phyloP scores from a whole-genome alignment of 352 stramenopile genomes.

The Phytophthora ohioensis region DNA sequence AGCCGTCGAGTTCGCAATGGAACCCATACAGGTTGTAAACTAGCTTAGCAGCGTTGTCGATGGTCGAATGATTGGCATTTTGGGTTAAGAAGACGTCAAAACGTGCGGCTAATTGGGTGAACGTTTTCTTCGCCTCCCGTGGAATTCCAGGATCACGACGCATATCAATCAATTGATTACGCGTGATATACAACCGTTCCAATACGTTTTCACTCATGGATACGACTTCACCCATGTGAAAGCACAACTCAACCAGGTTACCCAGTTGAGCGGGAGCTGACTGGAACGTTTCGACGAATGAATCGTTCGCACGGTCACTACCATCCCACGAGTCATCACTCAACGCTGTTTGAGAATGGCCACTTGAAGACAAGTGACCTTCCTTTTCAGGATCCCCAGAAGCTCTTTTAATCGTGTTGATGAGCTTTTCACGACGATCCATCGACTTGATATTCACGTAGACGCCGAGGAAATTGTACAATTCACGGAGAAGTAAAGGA shows the following conservation, averaged over 20 bases:
- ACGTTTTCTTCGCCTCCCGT: background rate
- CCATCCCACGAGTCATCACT: no score
- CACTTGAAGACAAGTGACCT: background rate
- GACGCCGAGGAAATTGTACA: constrained; percentile 21
- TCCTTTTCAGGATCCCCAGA: background rate
- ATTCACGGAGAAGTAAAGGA: constrained; percentile 9
- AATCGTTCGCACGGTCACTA: background rate
- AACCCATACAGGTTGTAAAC: background rate
- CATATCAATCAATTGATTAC: no score
- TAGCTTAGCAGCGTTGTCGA: background rate
- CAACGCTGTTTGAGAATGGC: no score
- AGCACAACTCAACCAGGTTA: constrained; percentile 6
- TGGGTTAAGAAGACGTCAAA: background rate
- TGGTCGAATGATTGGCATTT: background rate
- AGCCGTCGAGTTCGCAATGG: background rate
- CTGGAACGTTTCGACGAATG: background rate
- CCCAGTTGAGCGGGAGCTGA: background rate
- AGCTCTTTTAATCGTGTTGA: no score
- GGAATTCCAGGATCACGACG: background rate
- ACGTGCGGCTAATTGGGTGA: constrained; percentile 2
- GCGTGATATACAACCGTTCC: background rate
- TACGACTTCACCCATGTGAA: constrained; percentile 1
- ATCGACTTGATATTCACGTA: constrained; percentile 9
- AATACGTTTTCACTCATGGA: constrained; percentile 1
- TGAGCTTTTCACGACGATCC: no score